Percentiles rank a stretch among this genome's conserved stretches.
Evolutionary conservation across 1,284 basidiomycete species (phyloP).

Genomic region (Pseudozyma tsukubaensis): DNA sequence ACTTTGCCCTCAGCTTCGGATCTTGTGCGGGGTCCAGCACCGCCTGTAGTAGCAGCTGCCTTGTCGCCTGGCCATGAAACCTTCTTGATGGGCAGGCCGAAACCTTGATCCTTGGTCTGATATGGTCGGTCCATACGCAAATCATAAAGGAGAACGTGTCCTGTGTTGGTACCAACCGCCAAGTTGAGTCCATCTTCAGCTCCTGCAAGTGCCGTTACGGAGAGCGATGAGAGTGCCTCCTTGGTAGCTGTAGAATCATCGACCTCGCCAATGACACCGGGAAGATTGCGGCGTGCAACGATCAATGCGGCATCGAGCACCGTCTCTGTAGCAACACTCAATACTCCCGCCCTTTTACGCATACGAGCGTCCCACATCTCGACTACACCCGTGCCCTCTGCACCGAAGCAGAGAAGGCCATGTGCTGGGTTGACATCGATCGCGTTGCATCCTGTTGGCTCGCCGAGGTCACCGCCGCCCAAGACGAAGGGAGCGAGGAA

Average conservation of each 20-base stretch:
- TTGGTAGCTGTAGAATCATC: conserved; percentile 61
- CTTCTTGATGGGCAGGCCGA: conserved; percentile 88
- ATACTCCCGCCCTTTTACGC: conserved; percentile 78
- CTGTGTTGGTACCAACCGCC: conserved; percentile 92
- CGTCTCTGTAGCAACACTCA: conserved; percentile 78
- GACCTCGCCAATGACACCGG: conserved; percentile 53
- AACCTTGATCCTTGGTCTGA: conserved; percentile 95
- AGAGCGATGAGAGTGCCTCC: conserved; percentile 71
- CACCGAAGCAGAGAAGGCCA: conserved; percentile 87
- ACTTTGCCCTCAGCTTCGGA: conserved; percentile 63
- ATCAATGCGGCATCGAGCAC: conserved; percentile 63
- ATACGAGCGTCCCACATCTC: conserved; percentile 97
- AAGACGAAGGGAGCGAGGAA: conserved; percentile 73
- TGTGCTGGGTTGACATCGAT: conserved; percentile 95
- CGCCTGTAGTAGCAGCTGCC: conserved; percentile 71
- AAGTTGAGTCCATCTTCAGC: conserved; percentile 89
- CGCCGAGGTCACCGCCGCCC: conserved; percentile 69
- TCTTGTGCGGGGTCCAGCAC: conserved; percentile 79
- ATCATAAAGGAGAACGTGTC: conserved; percentile 94
- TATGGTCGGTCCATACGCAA: conserved; percentile 85
- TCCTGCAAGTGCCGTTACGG: conserved; percentile 80
- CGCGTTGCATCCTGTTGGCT: conserved; percentile 82
- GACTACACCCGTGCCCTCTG: conserved; percentile 81
- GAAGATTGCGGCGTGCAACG: conserved; percentile 69
- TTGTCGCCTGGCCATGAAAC: conserved; percentile 86